Evolutionary conservation across 352 stramenopile genomes (phyloP).

Genomic region (Pythium brachiatum): DNA sequence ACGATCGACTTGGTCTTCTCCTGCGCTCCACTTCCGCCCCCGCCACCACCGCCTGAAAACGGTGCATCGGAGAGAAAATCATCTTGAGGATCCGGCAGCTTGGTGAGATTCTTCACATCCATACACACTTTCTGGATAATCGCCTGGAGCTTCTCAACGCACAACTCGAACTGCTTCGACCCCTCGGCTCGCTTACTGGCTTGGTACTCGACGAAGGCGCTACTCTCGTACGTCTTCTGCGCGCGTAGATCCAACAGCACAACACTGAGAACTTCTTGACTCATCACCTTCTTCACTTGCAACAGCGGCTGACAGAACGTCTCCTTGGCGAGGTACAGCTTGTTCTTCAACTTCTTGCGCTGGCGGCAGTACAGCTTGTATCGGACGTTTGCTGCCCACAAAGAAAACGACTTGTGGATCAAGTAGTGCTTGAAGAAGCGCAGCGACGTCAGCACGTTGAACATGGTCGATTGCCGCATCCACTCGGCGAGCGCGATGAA

Average conservation of each 20-base stretch:
- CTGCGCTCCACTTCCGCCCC: conserved; percentile 24
- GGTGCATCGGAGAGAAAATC: conserved; percentile 57
- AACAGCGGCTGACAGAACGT: conserved; percentile 88
- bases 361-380: conserved; percentile 91
- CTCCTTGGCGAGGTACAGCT: conserved; percentile 89
- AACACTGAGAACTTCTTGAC: conserved; percentile 77
- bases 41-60: conserved; percentile 23
- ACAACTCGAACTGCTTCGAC: conserved; percentile 88
- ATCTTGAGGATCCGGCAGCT: conserved; percentile 52
- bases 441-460: conserved; percentile 93
- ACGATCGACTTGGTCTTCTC: conserved; percentile 93
- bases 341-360: conserved; percentile 74
- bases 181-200: conserved; percentile 81
- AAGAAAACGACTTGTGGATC: conserved; percentile 87
- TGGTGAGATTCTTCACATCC: conserved; percentile 89
- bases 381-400: conserved; percentile 88
- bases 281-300: conserved; percentile 89
- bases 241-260: conserved; percentile 77
- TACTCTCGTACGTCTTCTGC: conserved; percentile 89
- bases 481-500: conserved; percentile 93
- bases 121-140: conserved; percentile 89
- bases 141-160: conserved; percentile 89
- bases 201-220: conserved; percentile 90
- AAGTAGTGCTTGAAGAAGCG: conserved; percentile 95
- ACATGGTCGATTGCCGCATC: conserved; percentile 94